Base-by-base conservation (phyloP, 371 early-diverging fungal genomes). In the Chytridium lagenaria region DNA sequence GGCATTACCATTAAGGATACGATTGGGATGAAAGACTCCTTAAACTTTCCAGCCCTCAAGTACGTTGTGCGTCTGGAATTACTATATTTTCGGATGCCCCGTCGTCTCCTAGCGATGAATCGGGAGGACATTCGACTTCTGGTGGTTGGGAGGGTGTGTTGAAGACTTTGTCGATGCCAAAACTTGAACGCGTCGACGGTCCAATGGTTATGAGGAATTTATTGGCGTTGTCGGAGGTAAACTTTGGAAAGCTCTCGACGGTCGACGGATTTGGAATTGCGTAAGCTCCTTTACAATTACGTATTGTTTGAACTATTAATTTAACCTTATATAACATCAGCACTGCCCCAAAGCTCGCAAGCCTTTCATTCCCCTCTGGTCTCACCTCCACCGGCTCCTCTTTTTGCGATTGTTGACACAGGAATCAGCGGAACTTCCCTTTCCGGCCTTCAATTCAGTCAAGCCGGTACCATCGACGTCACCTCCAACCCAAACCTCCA, bases 401-500 rank as follows among this genome's bases (percentile, higher is more conserved):
- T 34, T 61, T n/a, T 61, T 28, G 2, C 36, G 5, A 23, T 61
- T 28, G 33, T 38, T 10, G 38, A 61, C 23, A 61, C 63, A 38
- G 63, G n/a, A 5, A 26, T 52, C 55, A 52, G 31, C 23, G 63
- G 33, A 15, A 3, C 33, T 7, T 61, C 63, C 33, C 33, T 61
- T 34, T 30, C 33, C 3, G 63, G 63, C 36, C 36, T 38, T 34
- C 10, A 26, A 31, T 61, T 61, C 63, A 7, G 3, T 16, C 7
- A 31, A 7, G 10, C 63, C 19, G 63, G 63, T 10, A 61, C 38
- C 26, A 31, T 61, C 63, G 63, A 61, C 33, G 15, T 61, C 36
- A 61, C 63, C 63, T 61, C 63, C 7, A 61, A 61, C 36, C 38
- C 33, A 16, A 31, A 61, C 36, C 63, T 61, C 19, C 33, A 31